Evolutionary conservation across 495 filamentous ascomycete genomes (phyloP), one percentile per base, ranked within the genome.

Genomic region (Amniculicola lignicola): DNA sequence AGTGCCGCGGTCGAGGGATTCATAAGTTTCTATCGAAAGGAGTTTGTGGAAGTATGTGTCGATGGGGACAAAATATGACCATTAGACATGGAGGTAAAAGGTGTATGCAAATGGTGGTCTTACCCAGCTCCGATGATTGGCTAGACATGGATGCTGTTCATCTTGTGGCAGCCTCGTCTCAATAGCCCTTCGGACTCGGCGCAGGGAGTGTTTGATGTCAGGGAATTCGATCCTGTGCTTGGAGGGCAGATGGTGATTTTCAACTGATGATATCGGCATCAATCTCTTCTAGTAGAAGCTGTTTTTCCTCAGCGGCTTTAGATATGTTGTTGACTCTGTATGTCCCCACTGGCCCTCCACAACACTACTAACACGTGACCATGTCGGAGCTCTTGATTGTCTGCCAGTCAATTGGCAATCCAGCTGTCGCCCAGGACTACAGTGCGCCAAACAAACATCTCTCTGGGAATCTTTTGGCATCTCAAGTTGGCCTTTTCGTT

Each of bases 301-400:
- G 25, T 50, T 70, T 45, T 63, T 68, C 36, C 54, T 70, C 10
- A 70, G 69, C 54, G 70, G 70, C 1, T 72, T 72, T 59, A 68
- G 70, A 19, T 72, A 72, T 54, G 63, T 62, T 4, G 65, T 72
- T 21, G 67, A 70, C 49, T 69, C 67, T 35, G 69, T 72, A 57
- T 36, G 59, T 50, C 14, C 14, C n/a, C 14, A 33, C 12, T n/a
- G 18, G 14, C 14, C 15, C 19, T 15, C 2, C 15, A 18, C n/a
- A 22, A 16, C 3, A 16, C n/a, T 16, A 22, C 22, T 2, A 22
- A 19, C 2, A 1, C 19, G n/a, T 43, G 38, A 41, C 9, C 7
- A 41, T 9, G 6, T 11, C 36, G 51, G 48, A 73, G 70, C 68
- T 71, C 18, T 65, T 73, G 19, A 59, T 73, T 28, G 64, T 71